A percentile compares a stretch with the other conserved stretches of the same genome.
Evolutionary conservation across 2,329 filamentous ascomycete genomes (phyloP).

Genomic region (Pyrenophora graminea): DNA sequence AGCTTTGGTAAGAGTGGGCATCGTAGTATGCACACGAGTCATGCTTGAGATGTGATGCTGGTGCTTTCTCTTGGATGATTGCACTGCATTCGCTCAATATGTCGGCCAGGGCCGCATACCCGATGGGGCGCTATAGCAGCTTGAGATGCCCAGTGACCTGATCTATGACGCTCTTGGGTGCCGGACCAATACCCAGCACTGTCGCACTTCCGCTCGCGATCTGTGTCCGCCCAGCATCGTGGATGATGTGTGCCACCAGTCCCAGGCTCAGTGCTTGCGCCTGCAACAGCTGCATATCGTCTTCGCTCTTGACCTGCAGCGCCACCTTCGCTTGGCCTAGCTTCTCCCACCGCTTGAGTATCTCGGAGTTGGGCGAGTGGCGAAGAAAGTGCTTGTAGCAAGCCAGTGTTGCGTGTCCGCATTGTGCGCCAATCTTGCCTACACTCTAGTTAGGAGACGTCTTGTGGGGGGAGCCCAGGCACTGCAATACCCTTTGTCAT

Average conservation of each 20-base stretch:
- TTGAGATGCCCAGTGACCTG: slow-evolving; percentile 83
- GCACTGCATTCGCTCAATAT: neutral
- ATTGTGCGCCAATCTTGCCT: slow-evolving; percentile 98
- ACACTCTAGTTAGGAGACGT: slow-evolving; percentile 1
- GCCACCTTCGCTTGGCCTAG: slow-evolving; percentile 92
- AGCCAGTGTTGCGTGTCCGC: slow-evolving; percentile 91
- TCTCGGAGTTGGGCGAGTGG: slow-evolving; percentile 58
- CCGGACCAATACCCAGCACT: slow-evolving; percentile 75
- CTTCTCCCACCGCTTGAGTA: slow-evolving; percentile 84
- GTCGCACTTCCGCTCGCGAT: slow-evolving; percentile 92
- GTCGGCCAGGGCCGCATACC: neutral
- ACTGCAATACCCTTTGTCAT: slow-evolving; percentile 83
- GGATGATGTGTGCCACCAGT: slow-evolving; percentile 84
- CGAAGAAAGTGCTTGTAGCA: slow-evolving; percentile 85
- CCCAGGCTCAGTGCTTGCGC: slow-evolving; percentile 81
- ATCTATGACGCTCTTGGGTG: slow-evolving; percentile 84
- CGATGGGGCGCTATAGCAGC: slow-evolving; percentile 63
- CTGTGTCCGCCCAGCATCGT: slow-evolving; percentile 95
- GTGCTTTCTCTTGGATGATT: neutral
- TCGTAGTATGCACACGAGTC: slow-evolving; percentile 3
- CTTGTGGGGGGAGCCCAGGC: neutral
- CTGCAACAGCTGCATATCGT: slow-evolving; percentile 75
- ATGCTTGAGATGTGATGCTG: slow-evolving; percentile 2
- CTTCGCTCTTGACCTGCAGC: slow-evolving; percentile 83
- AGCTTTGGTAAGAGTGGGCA: neutral